Base-by-base conservation (phyloP, 768 basidiomycete genomes). In the Pleurotus cornucopiae region DNA sequence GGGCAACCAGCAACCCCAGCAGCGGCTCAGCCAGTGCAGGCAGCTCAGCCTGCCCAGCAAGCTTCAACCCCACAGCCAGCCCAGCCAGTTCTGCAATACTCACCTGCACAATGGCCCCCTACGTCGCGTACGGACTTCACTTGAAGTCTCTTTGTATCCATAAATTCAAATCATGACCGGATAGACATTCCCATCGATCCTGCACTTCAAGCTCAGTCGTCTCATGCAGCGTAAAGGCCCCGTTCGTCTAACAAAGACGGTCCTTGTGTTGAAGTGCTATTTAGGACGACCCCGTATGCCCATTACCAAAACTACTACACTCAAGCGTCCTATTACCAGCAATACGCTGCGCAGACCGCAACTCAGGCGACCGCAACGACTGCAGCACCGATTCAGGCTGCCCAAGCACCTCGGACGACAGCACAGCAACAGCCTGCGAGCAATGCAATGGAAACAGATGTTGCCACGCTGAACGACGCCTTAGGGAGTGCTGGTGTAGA, bases 401-500 rank as follows among this genome's bases (percentile, higher is more conserved):
- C 54, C 6, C n/a, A 23, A 48, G 37, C 60, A 2, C 20, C 48
- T 16, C 30, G 48, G 20, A 9, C 74, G 60, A 57, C 67, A 64
- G 9, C 75, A 68, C 73, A 73, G 38, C 65, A 68, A 38, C 55
- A 61, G 40, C 65, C 67, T 2, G 57, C 61, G 11, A 70, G 60
- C 39, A 68, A 67, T 44, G 71, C 70, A 1, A 73, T 84, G 56
- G 88, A 88, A 61, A 71, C 84, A 3, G 90, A 92, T 63, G 81
- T 92, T 34, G 82, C 89, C 9, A 89, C 87, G 5, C 64, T 94
- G 43, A 92, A 91, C 55, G 91, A 94, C 61, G 91, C 90, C 3
- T 71, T 94, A 1, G 91, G 90, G 4, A 91, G 89, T 64, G 91
- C 90, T 5, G 91, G 91, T 9, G 90, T 94, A 5, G 91, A 94